Base-by-base conservation (phyloP, 176 grass and related monocot genomes). In the Poa pratensis region DNA sequence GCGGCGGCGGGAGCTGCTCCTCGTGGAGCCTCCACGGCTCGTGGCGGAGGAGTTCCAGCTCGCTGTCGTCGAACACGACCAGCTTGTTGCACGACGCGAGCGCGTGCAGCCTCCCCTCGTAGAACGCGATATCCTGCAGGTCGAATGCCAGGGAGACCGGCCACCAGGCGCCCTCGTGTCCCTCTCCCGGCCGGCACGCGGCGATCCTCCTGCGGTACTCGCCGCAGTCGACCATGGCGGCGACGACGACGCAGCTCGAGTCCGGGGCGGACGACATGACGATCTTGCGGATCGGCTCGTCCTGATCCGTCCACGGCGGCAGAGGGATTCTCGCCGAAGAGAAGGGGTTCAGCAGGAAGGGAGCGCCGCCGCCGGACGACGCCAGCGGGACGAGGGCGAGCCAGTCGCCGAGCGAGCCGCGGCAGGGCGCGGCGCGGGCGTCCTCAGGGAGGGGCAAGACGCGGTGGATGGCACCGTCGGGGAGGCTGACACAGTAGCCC, bases 311-410 rank as follows among this genome's bases (percentile, higher is more conserved):
- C 72, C 72, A 75, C 2, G 46, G 72, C 24, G 46, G 46, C 46
- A 75, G 46, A 0, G 13, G 13, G 24, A 75, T 32, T 15, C 26
- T 75, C 15, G 13, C 24, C 46, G 12, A 3, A 46, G 48, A 32
- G 48, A 75, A 75, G 17, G 48, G 13, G 24, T 53, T 30, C 14
- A 75, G 48, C 26, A 75, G 48, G 73, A 75, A 75, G 7, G 48
- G 73, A 13, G 11, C 69, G 34, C 3, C 69, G n/a, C 4, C 37
- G 40, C 40, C 69, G 69, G 69, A 28, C 4, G 66, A 4, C 34
- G 6, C 8, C 8, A 5, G 34, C 8, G 34, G 66, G 2, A 75
- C 27, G 26, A 75, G 73, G 48, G 73, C 46, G 15, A 75, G 1
- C 48, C 48, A 53, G 26, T 75, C 3, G 22, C 11, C 45, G 45